Percentiles rank a stretch among this genome's conserved stretches.
Conservation (phyloP, 2,329 filamentous ascomycete species). For the Xylariaceae sp. region DNA sequence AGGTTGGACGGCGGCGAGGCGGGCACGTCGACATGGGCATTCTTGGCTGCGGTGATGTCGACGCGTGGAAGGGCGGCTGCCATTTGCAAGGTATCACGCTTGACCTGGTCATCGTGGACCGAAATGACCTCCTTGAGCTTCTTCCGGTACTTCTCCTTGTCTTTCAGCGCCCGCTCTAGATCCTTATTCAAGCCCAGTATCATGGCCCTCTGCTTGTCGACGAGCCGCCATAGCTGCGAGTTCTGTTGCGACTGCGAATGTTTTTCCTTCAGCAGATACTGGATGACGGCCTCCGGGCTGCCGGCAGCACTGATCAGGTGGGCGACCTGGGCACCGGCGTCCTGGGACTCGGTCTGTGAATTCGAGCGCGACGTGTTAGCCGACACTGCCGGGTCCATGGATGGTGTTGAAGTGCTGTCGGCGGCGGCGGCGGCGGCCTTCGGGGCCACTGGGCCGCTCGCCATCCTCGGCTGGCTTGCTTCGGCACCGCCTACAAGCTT, state of each 20-base stretch:
- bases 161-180: slow-evolving; percentile 80
- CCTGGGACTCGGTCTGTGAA: slow-evolving; percentile 50
- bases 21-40: slow-evolving; percentile 29
- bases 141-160: slow-evolving; percentile 88
- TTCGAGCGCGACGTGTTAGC: slow-evolving; percentile 57
- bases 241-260: slow-evolving; percentile 84
- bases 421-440: slow-evolving; percentile 37
- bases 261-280: slow-evolving; percentile 86
- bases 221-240: slow-evolving; percentile 84
- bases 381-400: slow-evolving; percentile 90
- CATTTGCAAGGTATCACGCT: slow-evolving; percentile 12
- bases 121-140: slow-evolving; percentile 72
- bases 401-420: slow-evolving; percentile 77
- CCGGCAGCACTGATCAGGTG: slow-evolving; percentile 76
- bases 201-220: slow-evolving; percentile 94
- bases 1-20: slow-evolving; percentile 41
- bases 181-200: slow-evolving; percentile 92
- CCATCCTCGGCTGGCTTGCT: slow-evolving; percentile 36
- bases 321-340: slow-evolving; percentile 65
- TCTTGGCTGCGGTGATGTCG: slow-evolving; percentile 23
- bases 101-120: slow-evolving; percentile 18
- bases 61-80: slow-evolving; percentile 16
- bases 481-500: slow-evolving; percentile 35
- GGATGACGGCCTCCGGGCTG: slow-evolving; percentile 80
- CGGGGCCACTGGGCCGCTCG: slow-evolving; percentile 34